These are phyloP conservation scores for Xylaria sp. DNA, from an alignment of 2,329 filamentous ascomycete genomes.

Conservation along the genomic window DNA sequence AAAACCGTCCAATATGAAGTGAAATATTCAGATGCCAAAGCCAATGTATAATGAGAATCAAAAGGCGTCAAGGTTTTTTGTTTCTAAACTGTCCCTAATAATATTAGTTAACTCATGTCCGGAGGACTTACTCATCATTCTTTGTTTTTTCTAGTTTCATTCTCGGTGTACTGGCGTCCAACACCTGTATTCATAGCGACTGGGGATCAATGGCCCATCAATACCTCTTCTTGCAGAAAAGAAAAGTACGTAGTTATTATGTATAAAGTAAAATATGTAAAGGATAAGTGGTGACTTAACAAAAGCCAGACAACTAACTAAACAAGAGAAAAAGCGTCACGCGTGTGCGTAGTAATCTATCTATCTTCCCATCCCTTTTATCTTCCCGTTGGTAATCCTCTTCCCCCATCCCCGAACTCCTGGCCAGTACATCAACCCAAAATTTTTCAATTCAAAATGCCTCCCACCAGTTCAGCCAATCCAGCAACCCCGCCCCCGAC, in stretches of 20 bases:
- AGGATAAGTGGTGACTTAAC: too few species aligned
- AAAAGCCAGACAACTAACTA: neutral
- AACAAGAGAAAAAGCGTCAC: conserved; percentile 5
- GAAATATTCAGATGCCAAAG: conserved; percentile 19
- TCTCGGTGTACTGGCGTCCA: conserved; percentile 23
- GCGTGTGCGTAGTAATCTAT: conserved; percentile 28
- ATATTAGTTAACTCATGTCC: neutral
- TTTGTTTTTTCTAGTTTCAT: conserved; percentile 17
- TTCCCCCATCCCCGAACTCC: conserved; percentile 1
- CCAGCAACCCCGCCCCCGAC: too few species aligned
- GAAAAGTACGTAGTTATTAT: conserved; percentile 28
- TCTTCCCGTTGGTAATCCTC: neutral
- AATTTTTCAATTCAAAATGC: neutral
- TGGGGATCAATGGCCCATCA: conserved; percentile 3
- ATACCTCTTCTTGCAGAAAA: conserved; percentile 7
- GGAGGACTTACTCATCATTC: conserved; percentile 14
- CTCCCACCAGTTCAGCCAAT: neutral
- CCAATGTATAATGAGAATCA: conserved; percentile 19
- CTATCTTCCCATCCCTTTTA: conserved; percentile 7
- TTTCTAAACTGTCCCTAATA: too few species aligned
- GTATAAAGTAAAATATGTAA: conserved; percentile 12
- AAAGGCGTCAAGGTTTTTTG: conserved; percentile 3
- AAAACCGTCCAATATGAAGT: conserved; percentile 33
- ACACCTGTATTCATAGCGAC: conserved; percentile 10
- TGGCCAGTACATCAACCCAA: neutral